Evolutionary conservation across 2,329 filamentous ascomycete genomes (phyloP).

Genomic region (Monilinia vaccinii-corymbosi): DNA sequence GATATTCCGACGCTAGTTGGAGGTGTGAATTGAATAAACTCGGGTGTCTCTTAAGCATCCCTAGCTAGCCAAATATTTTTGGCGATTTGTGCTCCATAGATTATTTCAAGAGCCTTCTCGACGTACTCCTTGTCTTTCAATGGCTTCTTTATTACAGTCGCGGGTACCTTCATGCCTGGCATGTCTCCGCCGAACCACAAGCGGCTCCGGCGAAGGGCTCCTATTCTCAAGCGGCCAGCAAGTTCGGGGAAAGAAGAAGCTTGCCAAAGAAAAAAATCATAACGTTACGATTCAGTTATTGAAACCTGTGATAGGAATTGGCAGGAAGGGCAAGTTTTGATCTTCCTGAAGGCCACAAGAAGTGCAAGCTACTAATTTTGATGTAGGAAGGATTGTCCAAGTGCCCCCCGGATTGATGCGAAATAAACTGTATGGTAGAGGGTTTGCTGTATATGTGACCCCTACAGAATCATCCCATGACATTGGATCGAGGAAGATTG

Average conservation of each 20-base stretch:
- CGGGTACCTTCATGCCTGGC: conserved; percentile 25
- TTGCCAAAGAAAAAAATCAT: conserved; percentile 29
- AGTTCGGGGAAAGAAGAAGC: conserved; percentile 36
- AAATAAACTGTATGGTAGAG: conserved; percentile 42
- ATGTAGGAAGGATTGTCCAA: conserved; percentile 42
- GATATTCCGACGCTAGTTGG: not conserved
- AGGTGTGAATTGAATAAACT: not conserved
- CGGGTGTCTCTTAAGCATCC: not conserved
- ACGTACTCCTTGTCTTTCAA: conserved; percentile 14
- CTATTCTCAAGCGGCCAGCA: conserved; percentile 27
- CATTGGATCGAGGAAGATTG: conserved; percentile 32
- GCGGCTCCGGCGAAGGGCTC: conserved; percentile 17
- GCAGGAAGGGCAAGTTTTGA: conserved; percentile 33
- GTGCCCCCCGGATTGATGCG: conserved; percentile 44
- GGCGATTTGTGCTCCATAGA: not conserved
- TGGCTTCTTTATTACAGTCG: conserved; percentile 24
- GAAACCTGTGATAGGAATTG: conserved; percentile 43
- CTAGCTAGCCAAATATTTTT: conserved; percentile 5
- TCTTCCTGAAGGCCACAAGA: not conserved
- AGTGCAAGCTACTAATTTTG: not conserved
- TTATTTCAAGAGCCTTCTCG: not conserved
- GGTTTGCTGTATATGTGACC: conserved; percentile 44
- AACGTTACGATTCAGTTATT: conserved; percentile 41
- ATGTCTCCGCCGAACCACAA: conserved; percentile 24
- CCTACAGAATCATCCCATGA: conserved; percentile 35